Evolutionary conservation across 2,329 filamentous ascomycete species (phyloP), one percentile per base, ranked within the genome.

Genomic region (Lecanoromycetidae sp.): DNA sequence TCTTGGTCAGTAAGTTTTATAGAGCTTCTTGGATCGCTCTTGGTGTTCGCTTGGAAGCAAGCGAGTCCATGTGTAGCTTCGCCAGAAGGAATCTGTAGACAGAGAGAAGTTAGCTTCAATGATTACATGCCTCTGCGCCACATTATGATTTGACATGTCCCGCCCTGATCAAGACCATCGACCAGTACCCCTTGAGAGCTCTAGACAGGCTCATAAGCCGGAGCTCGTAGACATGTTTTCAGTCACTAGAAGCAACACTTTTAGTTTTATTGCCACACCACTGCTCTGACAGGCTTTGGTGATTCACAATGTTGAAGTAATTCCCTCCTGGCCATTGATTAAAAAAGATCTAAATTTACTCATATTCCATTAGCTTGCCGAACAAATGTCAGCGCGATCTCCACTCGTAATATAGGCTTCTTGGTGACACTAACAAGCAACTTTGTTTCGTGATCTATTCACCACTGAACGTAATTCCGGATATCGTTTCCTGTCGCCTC

Each of bases 61-160:
- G 49, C 13, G 54, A 52, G 34, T 57, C 55, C 35, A 57, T 52
- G 35, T 57, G 54, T 23, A 58, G 39, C 23, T 50, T 45, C 19
- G 57, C 55, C 13, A 57, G 44, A 20, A 58, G 51, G 37, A 58
- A 58, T 54, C 56, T 58, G n/a, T n/a, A n/a, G n/a, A n/a, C n/a
- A 23, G 3, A 20, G 1, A 22, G 2, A 19, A 17, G 26, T 33
- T 27, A n/a, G n/a, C n/a, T n/a, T n/a, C n/a, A n/a, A n/a, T n/a
- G n/a, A n/a, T n/a, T n/a, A n/a, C n/a, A n/a, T n/a, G n/a, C n/a
- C n/a, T n/a, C n/a, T n/a, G n/a, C n/a, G n/a, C n/a, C n/a, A n/a
- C n/a, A n/a, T n/a, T n/a, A n/a, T n/a, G n/a, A n/a, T n/a, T n/a
- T n/a, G n/a, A n/a, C n/a, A n/a, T n/a, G n/a, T n/a, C n/a, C n/a